These are phyloP conservation scores for Rhodomyrtus tomentosa DNA, from an alignment of 345 rosid genomes.

Conservation along the genomic window DNA sequence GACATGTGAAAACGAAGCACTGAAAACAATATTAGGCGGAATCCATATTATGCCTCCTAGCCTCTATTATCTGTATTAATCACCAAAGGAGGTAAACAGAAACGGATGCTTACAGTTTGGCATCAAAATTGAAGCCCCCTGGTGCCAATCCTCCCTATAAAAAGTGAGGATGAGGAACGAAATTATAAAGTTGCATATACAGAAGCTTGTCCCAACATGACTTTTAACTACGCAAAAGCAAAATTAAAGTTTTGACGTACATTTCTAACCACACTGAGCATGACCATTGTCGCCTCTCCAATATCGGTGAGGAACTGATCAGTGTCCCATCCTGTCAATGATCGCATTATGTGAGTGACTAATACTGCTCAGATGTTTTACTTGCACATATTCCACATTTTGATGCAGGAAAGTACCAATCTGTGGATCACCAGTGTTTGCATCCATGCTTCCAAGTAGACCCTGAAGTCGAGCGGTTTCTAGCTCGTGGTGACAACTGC, in stretches of 20 bases:
- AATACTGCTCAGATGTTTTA: background rate
- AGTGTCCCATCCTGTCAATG: constrained; percentile 79
- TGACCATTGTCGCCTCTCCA: constrained; percentile 82
- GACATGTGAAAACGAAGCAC: background rate
- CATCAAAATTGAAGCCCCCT: constrained; percentile 97
- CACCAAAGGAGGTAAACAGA: background rate
- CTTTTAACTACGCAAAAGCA: background rate
- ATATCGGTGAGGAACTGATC: constrained; percentile 86
- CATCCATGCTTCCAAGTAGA: constrained; percentile 81
- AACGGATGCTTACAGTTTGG: constrained; percentile 54
- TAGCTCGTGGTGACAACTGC: constrained; percentile 89
- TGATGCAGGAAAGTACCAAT: constrained; percentile 26
- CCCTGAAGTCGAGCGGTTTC: constrained; percentile 90
- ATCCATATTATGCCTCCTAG: background rate
- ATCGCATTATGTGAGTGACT: background rate
- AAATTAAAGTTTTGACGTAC: constrained; percentile 20
- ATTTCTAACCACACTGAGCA: constrained; percentile 81
- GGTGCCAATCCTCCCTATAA: constrained; percentile 84
- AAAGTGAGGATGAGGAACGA: background rate
- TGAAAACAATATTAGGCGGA: background rate
- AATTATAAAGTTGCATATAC: background rate
- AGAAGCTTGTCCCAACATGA: background rate
- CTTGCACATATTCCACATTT: background rate
- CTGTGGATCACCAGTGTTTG: constrained; percentile 93
- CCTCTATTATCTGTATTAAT: background rate